These are phyloP conservation scores for Fusarium euwallaceae DNA, from an alignment of 2,329 filamentous ascomycete genomes.

Conservation along the genomic window DNA sequence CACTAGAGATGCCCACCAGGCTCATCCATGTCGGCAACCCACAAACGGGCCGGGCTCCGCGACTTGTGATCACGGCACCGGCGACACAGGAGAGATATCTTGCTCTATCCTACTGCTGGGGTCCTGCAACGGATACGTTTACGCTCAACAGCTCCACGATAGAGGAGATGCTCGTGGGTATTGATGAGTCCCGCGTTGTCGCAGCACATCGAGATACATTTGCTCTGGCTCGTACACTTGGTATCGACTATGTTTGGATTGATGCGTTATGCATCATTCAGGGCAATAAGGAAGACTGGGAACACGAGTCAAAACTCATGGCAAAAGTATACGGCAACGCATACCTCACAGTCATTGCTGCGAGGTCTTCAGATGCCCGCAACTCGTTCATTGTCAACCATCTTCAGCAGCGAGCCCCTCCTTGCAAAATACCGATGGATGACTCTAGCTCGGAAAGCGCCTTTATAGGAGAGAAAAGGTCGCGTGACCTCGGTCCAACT, in stretches of 20 bases:
- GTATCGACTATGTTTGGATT: slow-evolving; percentile 38
- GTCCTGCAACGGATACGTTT: slow-evolving; percentile 15
- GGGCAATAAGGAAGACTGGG: slow-evolving; percentile 40
- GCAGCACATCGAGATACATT: not conserved
- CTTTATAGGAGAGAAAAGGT: not conserved
- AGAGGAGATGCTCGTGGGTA: not conserved
- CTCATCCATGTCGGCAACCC: slow-evolving; percentile 6
- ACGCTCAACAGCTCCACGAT: slow-evolving; percentile 12
- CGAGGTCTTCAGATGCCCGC: slow-evolving; percentile 19
- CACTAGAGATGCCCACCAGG: slow-evolving; percentile 8
- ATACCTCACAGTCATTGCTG: slow-evolving; percentile 13
- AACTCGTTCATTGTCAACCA: slow-evolving; percentile 11
- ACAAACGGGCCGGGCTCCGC: not conserved
- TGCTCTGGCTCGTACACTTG: not conserved
- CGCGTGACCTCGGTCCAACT: not conserved
- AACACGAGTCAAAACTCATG: slow-evolving; percentile 26
- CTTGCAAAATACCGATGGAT: slow-evolving; percentile 4
- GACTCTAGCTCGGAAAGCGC: not conserved
- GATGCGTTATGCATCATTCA: slow-evolving; percentile 47
- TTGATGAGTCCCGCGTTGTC: not conserved
- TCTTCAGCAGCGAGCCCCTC: not conserved
- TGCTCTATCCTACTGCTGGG: slow-evolving; percentile 21
- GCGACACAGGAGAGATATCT: not conserved
- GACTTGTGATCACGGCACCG: not conserved
- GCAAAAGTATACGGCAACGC: slow-evolving; percentile 23